Evolutionary conservation across 164 flowering plant genomes (phyloP).

Genomic region (Tetrastigma voinierianum): DNA sequence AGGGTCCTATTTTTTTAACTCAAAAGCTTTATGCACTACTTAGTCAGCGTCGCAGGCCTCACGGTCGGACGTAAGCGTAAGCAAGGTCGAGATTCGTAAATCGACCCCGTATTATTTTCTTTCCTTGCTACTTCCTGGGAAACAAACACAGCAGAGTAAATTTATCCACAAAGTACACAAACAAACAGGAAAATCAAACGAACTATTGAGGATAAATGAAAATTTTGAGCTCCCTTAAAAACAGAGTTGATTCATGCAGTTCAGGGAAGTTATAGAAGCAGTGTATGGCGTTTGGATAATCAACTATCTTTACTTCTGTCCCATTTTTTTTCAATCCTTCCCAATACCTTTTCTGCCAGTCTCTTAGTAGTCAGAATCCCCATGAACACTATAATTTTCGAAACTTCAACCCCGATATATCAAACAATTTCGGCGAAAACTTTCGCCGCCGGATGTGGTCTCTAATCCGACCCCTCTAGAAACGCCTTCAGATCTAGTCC

Average conservation of each 20-base stretch:
- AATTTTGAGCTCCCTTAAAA: slow-evolving; percentile 8
- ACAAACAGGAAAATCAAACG: too few relatives aligned
- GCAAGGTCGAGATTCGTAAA: too few relatives aligned
- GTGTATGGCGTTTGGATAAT: slow-evolving; percentile 26
- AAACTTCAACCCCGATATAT: slow-evolving; percentile 16
- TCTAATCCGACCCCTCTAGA: slow-evolving; percentile 28
- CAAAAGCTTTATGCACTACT: too few relatives aligned
- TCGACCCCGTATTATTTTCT: too few relatives aligned
- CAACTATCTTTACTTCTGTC: slow-evolving; percentile 17
- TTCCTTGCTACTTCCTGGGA: too few relatives aligned
- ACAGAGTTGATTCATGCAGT: slow-evolving; percentile 16
- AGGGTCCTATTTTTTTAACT: too few relatives aligned
- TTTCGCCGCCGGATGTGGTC: slow-evolving; percentile 36
- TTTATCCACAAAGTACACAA: too few relatives aligned
- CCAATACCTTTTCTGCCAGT: slow-evolving; percentile 29
- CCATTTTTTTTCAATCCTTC: slow-evolving; percentile 23
- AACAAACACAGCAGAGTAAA: too few relatives aligned
- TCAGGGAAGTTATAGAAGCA: slow-evolving; percentile 26
- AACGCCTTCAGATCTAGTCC: slow-evolving; percentile 29
- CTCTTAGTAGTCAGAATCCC: slow-evolving; percentile 33
- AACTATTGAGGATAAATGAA: slow-evolving; percentile 5
- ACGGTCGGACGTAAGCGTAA: too few relatives aligned
- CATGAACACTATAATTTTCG: slow-evolving; percentile 23
- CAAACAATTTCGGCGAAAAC: slow-evolving; percentile 16
- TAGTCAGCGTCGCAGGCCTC: too few relatives aligned